These are phyloP conservation scores for Pythium aristosporum DNA, from an alignment of 352 stramenopile genomes.

Conservation along the genomic window DNA sequence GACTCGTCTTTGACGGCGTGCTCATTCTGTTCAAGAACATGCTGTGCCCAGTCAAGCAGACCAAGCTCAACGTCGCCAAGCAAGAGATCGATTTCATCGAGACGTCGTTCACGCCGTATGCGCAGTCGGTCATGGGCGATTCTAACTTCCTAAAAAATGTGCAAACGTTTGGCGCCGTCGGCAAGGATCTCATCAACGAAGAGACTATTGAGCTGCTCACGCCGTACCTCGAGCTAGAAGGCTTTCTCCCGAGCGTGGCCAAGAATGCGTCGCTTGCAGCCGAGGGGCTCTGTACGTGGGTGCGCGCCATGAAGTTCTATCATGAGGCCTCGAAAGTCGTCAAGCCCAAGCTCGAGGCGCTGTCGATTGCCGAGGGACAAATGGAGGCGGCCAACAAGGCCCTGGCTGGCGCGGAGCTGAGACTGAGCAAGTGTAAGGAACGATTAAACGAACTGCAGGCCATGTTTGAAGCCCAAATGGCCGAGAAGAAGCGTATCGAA, in stretches of 20 bases:
- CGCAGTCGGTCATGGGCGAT: constrained; percentile 95
- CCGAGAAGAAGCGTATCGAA: constrained; percentile 96
- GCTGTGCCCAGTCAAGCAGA: constrained; percentile 89
- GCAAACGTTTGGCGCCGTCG: constrained; percentile 93
- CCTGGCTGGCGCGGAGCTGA: constrained; percentile 90
- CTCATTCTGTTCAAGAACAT: constrained; percentile 96
- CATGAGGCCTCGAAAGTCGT: constrained; percentile 98
- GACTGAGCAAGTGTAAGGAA: constrained; percentile 93
- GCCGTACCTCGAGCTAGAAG: constrained; percentile 97
- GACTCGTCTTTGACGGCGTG: constrained; percentile 97
- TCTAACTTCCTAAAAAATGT: constrained; percentile 97
- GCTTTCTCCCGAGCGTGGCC: constrained; percentile 93
- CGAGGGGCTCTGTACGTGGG: constrained; percentile 97
- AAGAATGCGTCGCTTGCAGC: constrained; percentile 97
- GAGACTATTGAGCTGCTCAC: constrained; percentile 98
- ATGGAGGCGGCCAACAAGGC: constrained; percentile 98
- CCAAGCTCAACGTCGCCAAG: constrained; percentile 96
- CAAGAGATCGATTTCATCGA: constrained; percentile 97
- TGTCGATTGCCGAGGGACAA: constrained; percentile 95
- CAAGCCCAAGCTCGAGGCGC: constrained; percentile 97
- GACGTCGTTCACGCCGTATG: constrained; percentile 95
- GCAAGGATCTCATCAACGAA: constrained; percentile 98
- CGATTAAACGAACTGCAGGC: constrained; percentile 93
- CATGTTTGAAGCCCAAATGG: constrained; percentile 98
- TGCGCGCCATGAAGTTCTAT: constrained; percentile 98